A percentile compares a stretch with the other conserved stretches of the same genome.
phyloP scores from a whole-genome alignment of 2,329 filamentous ascomycete genomes.

The Tolypocladium ovalisporum region DNA sequence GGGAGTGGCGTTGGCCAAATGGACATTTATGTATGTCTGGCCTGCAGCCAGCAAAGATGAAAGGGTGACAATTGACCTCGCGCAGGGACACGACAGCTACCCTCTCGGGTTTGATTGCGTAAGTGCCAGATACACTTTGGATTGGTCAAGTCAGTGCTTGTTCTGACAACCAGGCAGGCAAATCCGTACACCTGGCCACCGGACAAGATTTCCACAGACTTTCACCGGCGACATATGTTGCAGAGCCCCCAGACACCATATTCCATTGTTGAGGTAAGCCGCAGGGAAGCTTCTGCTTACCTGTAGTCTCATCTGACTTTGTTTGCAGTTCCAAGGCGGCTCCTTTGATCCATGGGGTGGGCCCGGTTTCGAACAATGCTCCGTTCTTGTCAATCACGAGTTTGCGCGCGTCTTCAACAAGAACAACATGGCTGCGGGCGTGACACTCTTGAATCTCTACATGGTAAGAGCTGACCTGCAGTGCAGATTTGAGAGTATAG shows the following conservation, averaged over 20 bases:
- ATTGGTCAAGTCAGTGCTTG: not conserved
- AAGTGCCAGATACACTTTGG: not conserved
- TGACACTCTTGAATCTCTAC: constrained; percentile 61
- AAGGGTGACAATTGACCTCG: not conserved
- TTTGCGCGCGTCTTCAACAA: constrained; percentile 74
- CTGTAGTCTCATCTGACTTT: not conserved
- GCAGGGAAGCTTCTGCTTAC: not conserved
- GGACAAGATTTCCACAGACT: constrained; percentile 41
- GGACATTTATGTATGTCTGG: constrained; percentile 43
- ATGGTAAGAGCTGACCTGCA: constrained; percentile 40
- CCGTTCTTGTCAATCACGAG: constrained; percentile 55
- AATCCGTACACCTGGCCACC: constrained; percentile 48
- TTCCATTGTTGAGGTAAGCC: constrained; percentile 44
- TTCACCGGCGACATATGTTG: constrained; percentile 17
- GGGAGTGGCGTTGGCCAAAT: constrained; percentile 41
- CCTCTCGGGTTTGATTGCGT: constrained; percentile 34
- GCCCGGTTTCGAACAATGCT: constrained; percentile 56
- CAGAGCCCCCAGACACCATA: constrained; percentile 58
- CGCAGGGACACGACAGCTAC: constrained; percentile 23
- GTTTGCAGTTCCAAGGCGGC: constrained; percentile 53
- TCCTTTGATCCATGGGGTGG: constrained; percentile 69
- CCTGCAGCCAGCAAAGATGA: not conserved
- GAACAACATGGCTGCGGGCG: constrained; percentile 56
- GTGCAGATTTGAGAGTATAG: no score
- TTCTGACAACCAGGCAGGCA: constrained; percentile 5